Evolutionary conservation across 306 rosid genomes (phyloP).

Genomic region (Spatholobus suberectus): DNA sequence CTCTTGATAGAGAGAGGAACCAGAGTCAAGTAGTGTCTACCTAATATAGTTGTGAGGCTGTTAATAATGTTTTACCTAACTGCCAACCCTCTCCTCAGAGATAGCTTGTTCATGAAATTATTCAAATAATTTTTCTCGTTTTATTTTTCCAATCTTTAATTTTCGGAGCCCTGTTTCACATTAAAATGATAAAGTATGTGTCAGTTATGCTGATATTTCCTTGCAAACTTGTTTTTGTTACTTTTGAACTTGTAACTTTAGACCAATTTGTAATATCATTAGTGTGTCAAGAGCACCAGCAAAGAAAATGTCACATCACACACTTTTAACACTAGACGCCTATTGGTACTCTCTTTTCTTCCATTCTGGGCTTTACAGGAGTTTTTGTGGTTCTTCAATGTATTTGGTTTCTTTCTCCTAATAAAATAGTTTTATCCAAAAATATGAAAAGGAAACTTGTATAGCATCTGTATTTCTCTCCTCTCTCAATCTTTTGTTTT

Average conservation of each 20-base stretch:
- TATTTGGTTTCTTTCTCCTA: background rate
- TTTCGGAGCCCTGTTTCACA: background rate
- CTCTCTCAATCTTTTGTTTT: background rate
- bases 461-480: background rate
- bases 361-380: constrained; percentile 4
- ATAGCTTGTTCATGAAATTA: constrained; percentile 19
- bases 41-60: background rate
- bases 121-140: background rate
- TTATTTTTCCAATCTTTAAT: background rate
- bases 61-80: constrained; percentile 15
- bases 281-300: constrained; percentile 7
- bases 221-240: background rate
- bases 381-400: background rate
- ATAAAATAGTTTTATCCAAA: constrained; percentile 5
- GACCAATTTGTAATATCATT: constrained; percentile 23
- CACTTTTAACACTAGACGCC: background rate
- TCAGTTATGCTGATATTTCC: background rate
- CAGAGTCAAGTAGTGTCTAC: constrained; percentile 4
- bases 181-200: background rate
- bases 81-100: background rate
- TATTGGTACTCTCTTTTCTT: background rate
- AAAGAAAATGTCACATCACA: background rate
- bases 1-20: background rate
- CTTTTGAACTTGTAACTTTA: constrained; percentile 5
- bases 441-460: background rate